Conservation (phyloP, 805 yeast genomes). For the Ogataea pini region DNA sequence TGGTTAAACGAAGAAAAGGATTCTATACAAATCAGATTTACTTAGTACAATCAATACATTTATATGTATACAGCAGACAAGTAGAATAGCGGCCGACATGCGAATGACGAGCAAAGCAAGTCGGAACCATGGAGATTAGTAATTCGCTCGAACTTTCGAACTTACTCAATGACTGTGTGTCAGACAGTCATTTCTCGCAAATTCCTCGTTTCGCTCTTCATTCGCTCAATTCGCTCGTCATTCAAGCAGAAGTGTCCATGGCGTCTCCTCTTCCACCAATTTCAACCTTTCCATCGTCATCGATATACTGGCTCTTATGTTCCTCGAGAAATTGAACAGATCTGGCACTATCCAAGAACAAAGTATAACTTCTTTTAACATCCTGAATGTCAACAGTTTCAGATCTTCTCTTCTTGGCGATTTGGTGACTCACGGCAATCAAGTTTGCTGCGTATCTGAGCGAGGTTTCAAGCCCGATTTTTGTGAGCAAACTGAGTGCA, state of each 20-base stretch:
- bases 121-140: not conserved
- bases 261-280: constrained; percentile 43
- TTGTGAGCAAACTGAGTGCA: constrained; percentile 76
- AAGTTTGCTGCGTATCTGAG: constrained; percentile 91
- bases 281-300: constrained; percentile 73
- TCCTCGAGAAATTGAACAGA: constrained; percentile 69
- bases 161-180: too few relatives aligned
- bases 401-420: constrained; percentile 73
- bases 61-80: not conserved
- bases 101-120: not conserved
- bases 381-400: constrained; percentile 67
- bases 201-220: too few relatives aligned
- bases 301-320: constrained; percentile 58
- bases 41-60: constrained; percentile 5
- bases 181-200: too few relatives aligned
- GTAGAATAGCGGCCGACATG: too few relatives aligned
- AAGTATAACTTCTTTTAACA: constrained; percentile 76
- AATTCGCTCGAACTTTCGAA: too few relatives aligned
- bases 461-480: constrained; percentile 73
- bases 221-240: too few relatives aligned
- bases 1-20: constrained; percentile 45
- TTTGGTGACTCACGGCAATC: constrained; percentile 84
- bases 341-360: constrained; percentile 85
- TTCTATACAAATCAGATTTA: not conserved
- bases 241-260: constrained; percentile 37